Percentiles rank a stretch among this genome's conserved stretches.
Evolutionary conservation across 202 grass and related monocot species (phyloP).

Genomic region (Digitaria exilis): DNA sequence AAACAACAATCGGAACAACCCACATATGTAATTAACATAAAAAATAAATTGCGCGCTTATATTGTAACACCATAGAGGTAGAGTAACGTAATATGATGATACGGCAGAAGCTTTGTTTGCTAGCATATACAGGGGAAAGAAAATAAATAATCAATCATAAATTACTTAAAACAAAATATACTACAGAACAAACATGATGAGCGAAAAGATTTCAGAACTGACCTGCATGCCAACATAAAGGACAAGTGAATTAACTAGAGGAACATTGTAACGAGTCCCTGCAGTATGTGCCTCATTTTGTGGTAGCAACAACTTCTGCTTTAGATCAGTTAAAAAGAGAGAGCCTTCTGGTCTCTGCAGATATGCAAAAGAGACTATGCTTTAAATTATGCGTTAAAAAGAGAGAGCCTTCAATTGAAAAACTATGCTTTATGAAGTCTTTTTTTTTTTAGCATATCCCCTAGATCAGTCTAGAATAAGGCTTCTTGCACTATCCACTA

Average conservation of each 20-base stretch:
- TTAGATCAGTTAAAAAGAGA: conserved; percentile 76
- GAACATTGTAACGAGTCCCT: conserved; percentile 91
- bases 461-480: background rate
- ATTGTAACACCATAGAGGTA: background rate
- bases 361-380: conserved; percentile 24
- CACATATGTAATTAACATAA: background rate
- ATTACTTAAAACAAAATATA: background rate
- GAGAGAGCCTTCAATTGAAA: conserved; percentile 31
- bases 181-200: background rate
- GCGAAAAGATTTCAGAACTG: conserved; percentile 34
- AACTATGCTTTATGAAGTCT: background rate
- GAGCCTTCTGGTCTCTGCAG: conserved; percentile 79
- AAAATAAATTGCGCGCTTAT: background rate
- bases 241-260: conserved; percentile 90
- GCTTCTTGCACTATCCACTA: background rate
- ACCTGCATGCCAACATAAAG: conserved; percentile 97
- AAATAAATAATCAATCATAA: background rate
- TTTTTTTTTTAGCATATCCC: background rate
- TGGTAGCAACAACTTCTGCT: conserved; percentile 75
- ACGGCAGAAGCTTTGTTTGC: background rate
- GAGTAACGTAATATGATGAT: background rate
- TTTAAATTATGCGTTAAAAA: conserved; percentile 32
- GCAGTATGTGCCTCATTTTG: conserved; percentile 69
- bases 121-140: background rate
- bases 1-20: background rate